Evolutionary conservation across 257 asterid species (phyloP), one percentile per base, ranked within the genome.

Genomic region (Lycium ferocissimum): DNA sequence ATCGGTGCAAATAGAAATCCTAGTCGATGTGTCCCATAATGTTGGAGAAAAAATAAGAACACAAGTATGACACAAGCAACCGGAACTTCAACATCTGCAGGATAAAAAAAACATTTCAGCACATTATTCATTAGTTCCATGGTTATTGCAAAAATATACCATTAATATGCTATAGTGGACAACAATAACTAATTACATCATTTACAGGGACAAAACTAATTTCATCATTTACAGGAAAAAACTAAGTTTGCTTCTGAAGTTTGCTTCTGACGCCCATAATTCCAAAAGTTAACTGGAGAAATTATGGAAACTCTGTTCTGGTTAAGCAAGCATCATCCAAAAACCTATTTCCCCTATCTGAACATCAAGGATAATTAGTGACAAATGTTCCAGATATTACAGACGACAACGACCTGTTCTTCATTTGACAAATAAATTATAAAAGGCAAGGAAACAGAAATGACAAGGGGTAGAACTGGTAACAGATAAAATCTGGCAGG

Each of bases 1-100:
- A 96, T 85, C 0, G 99, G 99, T 8, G 99, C 99, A 59, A 94
- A 96, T 10, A 96, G 92, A 87, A 93, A 92, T 45, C 99, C 99
- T 57, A 96, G 67, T 62, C 96, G 93, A 85, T 94, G 98, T 43
- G 99, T 96, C 86, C 99, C 99, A n/a, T 93, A 92, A 87, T 94
- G 99, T 86, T 96, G 99, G 56, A 96, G 96, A 83, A 85, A 93
- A 71, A 96, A 96, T 73, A 96, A 63, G 89, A 94, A 89, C 85
- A 96, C 89, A 89, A 95, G 92, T 87, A 96, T 96, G 82, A 86
- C 67, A 79, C 99, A 96, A 80, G 98, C 99, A 80, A 93, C 85
- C 2, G 99, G 99, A 62, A 96, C 96, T 90, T 94, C 97, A 51
- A 96, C 91, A 86, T 96, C 99, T 96, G 98, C 86, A 79, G 45